Evolutionary conservation across 2,329 filamentous ascomycete genomes (phyloP).

Genomic region (Aspergillus amoenus): DNA sequence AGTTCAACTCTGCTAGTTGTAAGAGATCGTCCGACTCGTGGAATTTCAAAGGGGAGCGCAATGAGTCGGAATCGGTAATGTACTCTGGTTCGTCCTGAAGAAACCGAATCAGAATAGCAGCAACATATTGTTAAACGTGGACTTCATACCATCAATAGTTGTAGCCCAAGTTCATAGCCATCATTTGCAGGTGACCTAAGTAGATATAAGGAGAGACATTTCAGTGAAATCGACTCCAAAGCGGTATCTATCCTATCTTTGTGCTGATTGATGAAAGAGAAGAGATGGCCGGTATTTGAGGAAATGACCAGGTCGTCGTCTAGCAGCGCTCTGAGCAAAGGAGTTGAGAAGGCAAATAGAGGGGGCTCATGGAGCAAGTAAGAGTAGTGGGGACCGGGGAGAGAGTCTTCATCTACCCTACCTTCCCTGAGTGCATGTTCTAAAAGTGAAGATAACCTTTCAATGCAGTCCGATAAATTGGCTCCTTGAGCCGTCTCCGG

Average conservation of each 20-base stretch:
- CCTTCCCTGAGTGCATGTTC: neutral
- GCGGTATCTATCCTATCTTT: neutral
- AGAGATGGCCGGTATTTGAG: neutral
- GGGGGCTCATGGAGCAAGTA: neutral
- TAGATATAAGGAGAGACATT: constrained; percentile 16
- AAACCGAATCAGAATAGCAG: constrained; percentile 6
- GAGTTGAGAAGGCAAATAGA: constrained; percentile 4
- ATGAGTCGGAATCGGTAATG: neutral
- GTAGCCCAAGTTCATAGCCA: constrained; percentile 14
- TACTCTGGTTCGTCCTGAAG: constrained; percentile 13
- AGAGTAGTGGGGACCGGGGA: constrained; percentile 1
- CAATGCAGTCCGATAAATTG: neutral
- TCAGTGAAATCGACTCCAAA: constrained; percentile 12
- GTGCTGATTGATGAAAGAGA: constrained; percentile 4
- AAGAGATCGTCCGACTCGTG: neutral
- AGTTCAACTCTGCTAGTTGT: constrained; percentile 1
- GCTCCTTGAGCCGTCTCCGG: neutral
- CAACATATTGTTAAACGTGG: neutral
- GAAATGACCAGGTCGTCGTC: neutral
- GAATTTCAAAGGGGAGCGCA: constrained; percentile 2
- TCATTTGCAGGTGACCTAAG: constrained; percentile 11
- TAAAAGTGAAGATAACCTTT: constrained; percentile 8
- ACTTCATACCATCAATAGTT: constrained; percentile 20
- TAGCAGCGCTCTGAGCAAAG: constrained; percentile 9
- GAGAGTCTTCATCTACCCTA: neutral